phyloP scores from a whole-genome alignment of 352 stramenopile genomes.

The Phytopythium boreale region DNA sequence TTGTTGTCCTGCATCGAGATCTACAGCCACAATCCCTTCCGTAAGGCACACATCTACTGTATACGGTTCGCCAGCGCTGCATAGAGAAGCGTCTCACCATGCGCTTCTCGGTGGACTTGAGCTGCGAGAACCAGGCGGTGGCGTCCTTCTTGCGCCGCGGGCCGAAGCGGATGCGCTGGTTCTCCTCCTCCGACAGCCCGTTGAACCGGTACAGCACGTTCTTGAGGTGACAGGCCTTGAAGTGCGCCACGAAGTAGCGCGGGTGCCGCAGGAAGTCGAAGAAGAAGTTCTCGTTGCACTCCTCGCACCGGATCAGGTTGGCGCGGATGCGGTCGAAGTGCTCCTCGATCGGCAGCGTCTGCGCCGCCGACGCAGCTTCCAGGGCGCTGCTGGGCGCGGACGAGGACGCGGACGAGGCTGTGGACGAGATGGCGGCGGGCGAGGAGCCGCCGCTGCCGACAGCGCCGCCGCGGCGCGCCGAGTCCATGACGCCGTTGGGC shows the following conservation, averaged over 20 bases:
- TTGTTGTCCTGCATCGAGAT: slow-evolving; percentile 87
- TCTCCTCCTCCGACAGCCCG: slow-evolving; percentile 67
- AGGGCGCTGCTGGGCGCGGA: not conserved
- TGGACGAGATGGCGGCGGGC: not conserved
- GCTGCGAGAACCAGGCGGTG: slow-evolving; percentile 64
- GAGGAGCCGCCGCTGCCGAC: not conserved
- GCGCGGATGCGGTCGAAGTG: slow-evolving; percentile 58
- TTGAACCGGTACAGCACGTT: slow-evolving; percentile 80
- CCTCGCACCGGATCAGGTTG: slow-evolving; percentile 77
- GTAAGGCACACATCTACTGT: too few species aligned
- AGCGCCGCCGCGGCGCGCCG: too few species aligned
- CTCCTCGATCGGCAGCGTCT: slow-evolving; percentile 43
- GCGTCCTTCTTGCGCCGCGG: slow-evolving; percentile 69
- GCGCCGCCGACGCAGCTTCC: not conserved
- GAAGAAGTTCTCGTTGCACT: slow-evolving; percentile 82
- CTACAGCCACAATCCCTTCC: slow-evolving; percentile 28
- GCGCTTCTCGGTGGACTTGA: slow-evolving; percentile 84
- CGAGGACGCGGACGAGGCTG: not conserved
- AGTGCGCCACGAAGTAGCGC: slow-evolving; percentile 77
- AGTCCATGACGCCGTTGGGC: not conserved
- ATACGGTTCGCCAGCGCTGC: too few species aligned
- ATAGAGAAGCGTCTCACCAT: slow-evolving; percentile 39
- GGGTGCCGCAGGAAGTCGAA: slow-evolving; percentile 78
- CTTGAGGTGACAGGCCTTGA: slow-evolving; percentile 78
- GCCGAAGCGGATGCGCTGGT: slow-evolving; percentile 68